Evolutionary conservation across 345 rosid species (phyloP), one percentile per base, ranked within the genome.

Genomic region (Triadica sebifera): DNA sequence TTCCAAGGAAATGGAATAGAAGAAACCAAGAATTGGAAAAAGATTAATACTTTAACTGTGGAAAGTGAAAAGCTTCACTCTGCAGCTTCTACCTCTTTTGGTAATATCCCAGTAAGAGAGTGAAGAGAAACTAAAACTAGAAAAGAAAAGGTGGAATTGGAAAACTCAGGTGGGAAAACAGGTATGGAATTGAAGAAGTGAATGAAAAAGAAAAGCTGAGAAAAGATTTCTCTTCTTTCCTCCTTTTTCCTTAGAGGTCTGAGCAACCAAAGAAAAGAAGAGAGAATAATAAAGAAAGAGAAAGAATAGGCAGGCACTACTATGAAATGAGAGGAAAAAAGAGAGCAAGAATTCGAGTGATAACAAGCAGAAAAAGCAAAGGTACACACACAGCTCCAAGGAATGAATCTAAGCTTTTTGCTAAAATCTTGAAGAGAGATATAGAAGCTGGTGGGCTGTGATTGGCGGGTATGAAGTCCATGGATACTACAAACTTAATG

Each of bases 391-490:
- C 43, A 71, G 78, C 83, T 81, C 67, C 65, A 78, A 74, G 81
- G 62, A 81, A 76, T 79, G 86, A 77, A 84, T 79, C 84, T 79
- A 66, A 78, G 67, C 63, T 57, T 37, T 59, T 34, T 19, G 75
- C 79, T 73, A 62, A 52, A 67, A 65, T 15, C 69, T 57, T 50
- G 25, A 49, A 46, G 69, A 43, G 8, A 73, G 77, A 71, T 67
- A 34, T 12, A 34, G 76, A 76, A 79, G 79, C 85, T 83, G 88
- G 83, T 75, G 76, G 50, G 57, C 62, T 82, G 76, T 83, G 85
- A 87, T 87, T 85, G 90, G 88, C 75, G 81, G 75, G 41, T 60
- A 77, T 75, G 85, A 82, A 71, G 73, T 38, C 76, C 67, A 70
- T 75, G 73, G 84, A 86, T 80, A 46, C 87, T 85, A 84, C 83